Evolutionary conservation across 1,284 basidiomycete genomes (phyloP), one percentile per base, ranked within the genome.

Genomic region (Ceratobasidium sp.): DNA sequence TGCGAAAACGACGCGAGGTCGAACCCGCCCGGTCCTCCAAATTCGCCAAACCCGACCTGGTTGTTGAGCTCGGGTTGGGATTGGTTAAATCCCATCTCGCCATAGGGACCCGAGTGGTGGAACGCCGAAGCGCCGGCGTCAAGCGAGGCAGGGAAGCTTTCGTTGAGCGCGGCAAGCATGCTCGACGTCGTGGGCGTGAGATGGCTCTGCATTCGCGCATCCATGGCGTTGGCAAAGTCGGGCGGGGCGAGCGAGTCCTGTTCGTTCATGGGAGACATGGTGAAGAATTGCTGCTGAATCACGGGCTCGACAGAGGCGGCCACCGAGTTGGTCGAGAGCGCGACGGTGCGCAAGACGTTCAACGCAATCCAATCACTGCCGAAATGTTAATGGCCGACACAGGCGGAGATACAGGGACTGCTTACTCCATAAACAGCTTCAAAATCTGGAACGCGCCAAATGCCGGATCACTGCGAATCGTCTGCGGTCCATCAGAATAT

Each of bases 391-490:
- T 20, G 57, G 57, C 15, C 58, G 62, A n/a, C 38, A 17, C 56
- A 40, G 67, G 50, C 64, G 12, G 50, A 57, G 60, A 31, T 73
- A 45, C 31, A 71, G 72, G 20, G 27, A 13, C 27, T 65, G 83
- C 91, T 76, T 74, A 93, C 91, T 94, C 92, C 70, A 93, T 82
- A 84, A 93, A 93, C 73, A 94, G 79, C 79, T 94, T 94, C 78
- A 94, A 79, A 73, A 94, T 94, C 79, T 94, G 92, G 82, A 93
- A 94, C 17, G 92, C 91, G 69, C 91, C 91, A 75, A 93, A 93
- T 5, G 91, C 90, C 58, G 92, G 91, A 78, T 93, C 92, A 75
- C 92, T 93, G 72, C 91, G 88, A 73, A 93, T 93, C 29, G 91
- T 93, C 91, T 92, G 53, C 34, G 8, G 38, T 29, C 20, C 29